Conservation (phyloP, 768 basidiomycete genomes). For the Russula sp. region DNA sequence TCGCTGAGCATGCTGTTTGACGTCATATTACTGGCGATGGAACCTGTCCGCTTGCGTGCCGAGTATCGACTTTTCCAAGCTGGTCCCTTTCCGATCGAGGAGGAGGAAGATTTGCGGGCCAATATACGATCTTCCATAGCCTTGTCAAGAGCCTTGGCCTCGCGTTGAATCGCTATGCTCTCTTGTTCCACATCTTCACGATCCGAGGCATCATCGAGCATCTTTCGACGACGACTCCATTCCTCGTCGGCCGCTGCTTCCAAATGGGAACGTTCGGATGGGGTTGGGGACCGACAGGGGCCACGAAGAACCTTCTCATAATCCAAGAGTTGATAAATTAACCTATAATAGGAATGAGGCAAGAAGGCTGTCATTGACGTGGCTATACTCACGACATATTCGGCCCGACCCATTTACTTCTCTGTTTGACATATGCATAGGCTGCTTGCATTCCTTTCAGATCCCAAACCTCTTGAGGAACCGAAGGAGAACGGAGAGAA, state of each 20-base stretch:
- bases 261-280: slow-evolving; percentile 50
- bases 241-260: slow-evolving; percentile 60
- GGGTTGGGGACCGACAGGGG: slow-evolving; percentile 39
- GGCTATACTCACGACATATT: slow-evolving; percentile 81
- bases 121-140: slow-evolving; percentile 82
- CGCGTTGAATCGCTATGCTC: slow-evolving; percentile 55
- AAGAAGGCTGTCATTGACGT: slow-evolving; percentile 1
- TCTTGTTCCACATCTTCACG: slow-evolving; percentile 50
- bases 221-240: slow-evolving; percentile 64
- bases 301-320: slow-evolving; percentile 71
- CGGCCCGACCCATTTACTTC: slow-evolving; percentile 82
- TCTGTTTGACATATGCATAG: slow-evolving; percentile 84
- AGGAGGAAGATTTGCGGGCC: slow-evolving; percentile 64
- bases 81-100: slow-evolving; percentile 60
- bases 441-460: slow-evolving; percentile 87
- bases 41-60: slow-evolving; percentile 64
- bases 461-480: slow-evolving; percentile 70
- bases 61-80: slow-evolving; percentile 62
- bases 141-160: slow-evolving; percentile 78
- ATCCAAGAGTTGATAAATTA: slow-evolving; percentile 90
- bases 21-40: slow-evolving; percentile 66
- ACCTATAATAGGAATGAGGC: slow-evolving; percentile 40
- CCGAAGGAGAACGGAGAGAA: slow-evolving; percentile 54
- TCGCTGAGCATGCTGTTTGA: slow-evolving; percentile 69
- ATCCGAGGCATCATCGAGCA: slow-evolving; percentile 50